Evolutionary conservation across 768 basidiomycete species (phyloP).

Genomic region (Flagelloscypha sp.): DNA sequence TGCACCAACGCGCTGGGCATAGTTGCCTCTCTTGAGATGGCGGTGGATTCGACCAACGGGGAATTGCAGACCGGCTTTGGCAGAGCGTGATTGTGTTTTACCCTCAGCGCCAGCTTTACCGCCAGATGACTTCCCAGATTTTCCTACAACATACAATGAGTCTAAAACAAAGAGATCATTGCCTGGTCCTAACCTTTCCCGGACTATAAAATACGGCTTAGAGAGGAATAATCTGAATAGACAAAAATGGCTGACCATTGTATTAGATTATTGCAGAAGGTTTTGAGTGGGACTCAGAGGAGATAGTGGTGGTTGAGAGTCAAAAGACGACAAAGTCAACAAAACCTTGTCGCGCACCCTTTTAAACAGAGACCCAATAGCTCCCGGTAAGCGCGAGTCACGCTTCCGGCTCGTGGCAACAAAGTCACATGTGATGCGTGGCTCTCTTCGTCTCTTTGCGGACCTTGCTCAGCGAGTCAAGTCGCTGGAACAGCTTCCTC

Average conservation of each 20-base stretch:
- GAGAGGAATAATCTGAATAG: neutral
- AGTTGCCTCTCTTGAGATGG: slow-evolving; percentile 56
- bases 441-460: too few species aligned
- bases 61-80: slow-evolving; percentile 48
- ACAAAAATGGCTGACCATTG: too few species aligned
- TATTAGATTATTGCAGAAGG: too few species aligned
- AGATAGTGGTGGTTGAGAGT: slow-evolving; percentile 29
- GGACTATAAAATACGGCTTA: slow-evolving; percentile 20
- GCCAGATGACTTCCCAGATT: slow-evolving; percentile 24
- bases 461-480: too few species aligned
- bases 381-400: too few species aligned
- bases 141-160: slow-evolving; percentile 1
- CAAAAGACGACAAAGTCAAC: slow-evolving; percentile 18
- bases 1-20: slow-evolving; percentile 26
- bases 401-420: too few species aligned
- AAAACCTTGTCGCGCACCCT: too few species aligned
- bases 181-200: slow-evolving; percentile 25
- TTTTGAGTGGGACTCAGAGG: slow-evolving; percentile 7
- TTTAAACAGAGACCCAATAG: too few species aligned
- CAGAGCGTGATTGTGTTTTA: slow-evolving; percentile 27
- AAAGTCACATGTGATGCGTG: too few species aligned
- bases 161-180: slow-evolving; percentile 5
- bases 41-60: slow-evolving; percentile 73
- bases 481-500: too few species aligned
- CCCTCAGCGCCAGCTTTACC: slow-evolving; percentile 11